A percentile compares a stretch with the other conserved stretches of the same genome.
Evolutionary conservation across 2,329 filamentous ascomycete species (phyloP).

Genomic region (Colletotrichum orbiculare): DNA sequence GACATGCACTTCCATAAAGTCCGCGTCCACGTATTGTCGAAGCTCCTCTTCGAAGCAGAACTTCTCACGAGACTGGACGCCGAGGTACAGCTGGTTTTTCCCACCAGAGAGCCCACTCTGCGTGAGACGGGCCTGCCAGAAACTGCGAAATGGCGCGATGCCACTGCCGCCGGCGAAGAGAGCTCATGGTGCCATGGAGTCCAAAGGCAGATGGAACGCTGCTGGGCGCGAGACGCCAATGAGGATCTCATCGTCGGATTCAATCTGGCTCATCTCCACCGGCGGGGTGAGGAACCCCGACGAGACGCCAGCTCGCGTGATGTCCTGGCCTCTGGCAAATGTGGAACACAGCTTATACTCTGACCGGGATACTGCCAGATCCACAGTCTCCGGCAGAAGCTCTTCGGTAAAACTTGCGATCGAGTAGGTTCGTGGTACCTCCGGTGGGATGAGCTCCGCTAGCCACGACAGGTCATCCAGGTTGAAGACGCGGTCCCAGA

Average conservation of each 20-base stretch:
- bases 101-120: slow-evolving; percentile 49
- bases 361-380: slow-evolving; percentile 62
- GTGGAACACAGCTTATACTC: slow-evolving; percentile 61
- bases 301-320: slow-evolving; percentile 57
- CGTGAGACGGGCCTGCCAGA: slow-evolving; percentile 60
- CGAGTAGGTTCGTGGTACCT: slow-evolving; percentile 64
- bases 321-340: slow-evolving; percentile 47
- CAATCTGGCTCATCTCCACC: slow-evolving; percentile 49
- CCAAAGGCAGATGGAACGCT: slow-evolving; percentile 62
- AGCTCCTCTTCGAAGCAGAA: slow-evolving; percentile 63
- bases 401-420: slow-evolving; percentile 63
- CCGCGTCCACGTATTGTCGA: slow-evolving; percentile 56
- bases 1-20: slow-evolving; percentile 62
- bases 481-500: slow-evolving; percentile 63
- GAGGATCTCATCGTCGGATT: slow-evolving; percentile 59
- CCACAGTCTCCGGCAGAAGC: slow-evolving; percentile 61
- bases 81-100: slow-evolving; percentile 60
- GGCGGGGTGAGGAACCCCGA: slow-evolving; percentile 65
- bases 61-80: slow-evolving; percentile 63
- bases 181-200: slow-evolving; percentile 61
- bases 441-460: slow-evolving; percentile 56
- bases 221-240: slow-evolving; percentile 63
- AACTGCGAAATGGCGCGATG: slow-evolving; percentile 64
- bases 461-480: slow-evolving; percentile 59
- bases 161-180: slow-evolving; percentile 66